phyloP scores from a whole-genome alignment of 2,329 filamentous ascomycete genomes.

The Peltaster fructicola region DNA sequence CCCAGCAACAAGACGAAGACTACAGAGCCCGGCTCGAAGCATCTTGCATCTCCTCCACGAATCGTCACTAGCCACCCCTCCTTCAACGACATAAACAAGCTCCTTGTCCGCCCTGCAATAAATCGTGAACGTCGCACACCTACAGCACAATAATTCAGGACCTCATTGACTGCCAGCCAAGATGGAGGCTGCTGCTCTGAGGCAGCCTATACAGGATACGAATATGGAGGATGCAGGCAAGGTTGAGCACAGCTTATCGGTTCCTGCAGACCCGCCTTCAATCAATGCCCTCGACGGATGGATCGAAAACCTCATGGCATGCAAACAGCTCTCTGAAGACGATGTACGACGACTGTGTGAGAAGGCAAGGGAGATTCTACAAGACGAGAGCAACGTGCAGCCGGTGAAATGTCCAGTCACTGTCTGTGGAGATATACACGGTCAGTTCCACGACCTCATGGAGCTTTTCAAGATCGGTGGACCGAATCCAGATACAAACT shows the following conservation, averaged over 20 bases:
- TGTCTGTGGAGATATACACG: conserved; percentile 97
- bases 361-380: conserved; percentile 91
- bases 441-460: conserved; percentile 98
- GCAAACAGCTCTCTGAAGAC: conserved; percentile 90
- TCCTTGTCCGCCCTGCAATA: too few species aligned
- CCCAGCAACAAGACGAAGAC: too few species aligned
- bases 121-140: too few species aligned
- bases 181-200: conserved; percentile 18
- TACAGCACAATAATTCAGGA: too few species aligned
- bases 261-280: conserved; percentile 67
- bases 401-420: conserved; percentile 99
- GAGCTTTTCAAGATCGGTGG: conserved; percentile 98
- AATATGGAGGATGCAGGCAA: conserved; percentile 98
- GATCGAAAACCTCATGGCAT: conserved; percentile 96
- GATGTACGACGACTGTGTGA: conserved; percentile 96
- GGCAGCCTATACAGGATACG: conserved; percentile 45
- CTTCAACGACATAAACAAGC: too few species aligned
- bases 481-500: conserved; percentile 95
- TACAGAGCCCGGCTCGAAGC: too few species aligned
- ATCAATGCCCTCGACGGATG: conserved; percentile 90
- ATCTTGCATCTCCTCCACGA: too few species aligned
- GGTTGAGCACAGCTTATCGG: conserved; percentile 53
- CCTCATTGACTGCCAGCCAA: too few species aligned
- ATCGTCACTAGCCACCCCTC: too few species aligned
- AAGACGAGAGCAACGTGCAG: conserved; percentile 97